Conservation (phyloP, 2,329 filamentous ascomycete genomes). For the Neophaeococcomyces aloes region DNA sequence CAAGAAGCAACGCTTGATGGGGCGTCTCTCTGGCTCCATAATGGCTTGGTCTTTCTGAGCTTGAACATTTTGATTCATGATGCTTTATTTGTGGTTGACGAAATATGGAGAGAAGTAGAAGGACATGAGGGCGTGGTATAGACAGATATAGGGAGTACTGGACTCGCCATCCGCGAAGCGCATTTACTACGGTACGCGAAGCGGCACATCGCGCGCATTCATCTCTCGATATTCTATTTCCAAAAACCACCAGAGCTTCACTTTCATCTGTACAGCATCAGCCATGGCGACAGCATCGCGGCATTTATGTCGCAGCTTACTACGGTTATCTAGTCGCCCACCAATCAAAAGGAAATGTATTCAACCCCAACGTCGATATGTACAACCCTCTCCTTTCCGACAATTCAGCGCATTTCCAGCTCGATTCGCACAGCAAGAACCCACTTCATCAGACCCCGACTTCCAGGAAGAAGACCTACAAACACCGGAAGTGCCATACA, state of each 20-base stretch:
- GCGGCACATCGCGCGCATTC: constrained; percentile 1
- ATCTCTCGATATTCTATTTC: neutral
- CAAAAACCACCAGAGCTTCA: neutral
- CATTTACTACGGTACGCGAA: neutral
- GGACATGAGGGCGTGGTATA: neutral
- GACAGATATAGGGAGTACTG: neutral
- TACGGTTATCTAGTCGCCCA: constrained; percentile 14
- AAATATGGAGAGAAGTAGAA: neutral
- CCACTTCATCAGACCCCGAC: neutral
- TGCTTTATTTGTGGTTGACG: neutral
- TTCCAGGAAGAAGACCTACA: constrained; percentile 4
- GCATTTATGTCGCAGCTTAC: constrained; percentile 16
- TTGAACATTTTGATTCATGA: neutral
- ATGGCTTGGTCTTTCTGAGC: neutral
- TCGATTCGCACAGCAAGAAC: constrained; percentile 12
- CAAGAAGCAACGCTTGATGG: constrained; percentile 56
- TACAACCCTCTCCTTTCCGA: constrained; percentile 10
- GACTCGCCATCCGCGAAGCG: neutral
- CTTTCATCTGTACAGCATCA: neutral
- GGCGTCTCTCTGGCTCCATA: neutral
- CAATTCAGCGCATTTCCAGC: constrained; percentile 13
- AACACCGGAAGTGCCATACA: constrained; percentile 11
- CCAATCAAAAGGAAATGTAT: constrained; percentile 17
- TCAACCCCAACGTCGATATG: constrained; percentile 4
- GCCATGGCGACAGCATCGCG: constrained; percentile 21